Evolutionary conservation across 345 rosid species (phyloP), one percentile per base, ranked within the genome.

Genomic region (Mallotus nudiflorus): DNA sequence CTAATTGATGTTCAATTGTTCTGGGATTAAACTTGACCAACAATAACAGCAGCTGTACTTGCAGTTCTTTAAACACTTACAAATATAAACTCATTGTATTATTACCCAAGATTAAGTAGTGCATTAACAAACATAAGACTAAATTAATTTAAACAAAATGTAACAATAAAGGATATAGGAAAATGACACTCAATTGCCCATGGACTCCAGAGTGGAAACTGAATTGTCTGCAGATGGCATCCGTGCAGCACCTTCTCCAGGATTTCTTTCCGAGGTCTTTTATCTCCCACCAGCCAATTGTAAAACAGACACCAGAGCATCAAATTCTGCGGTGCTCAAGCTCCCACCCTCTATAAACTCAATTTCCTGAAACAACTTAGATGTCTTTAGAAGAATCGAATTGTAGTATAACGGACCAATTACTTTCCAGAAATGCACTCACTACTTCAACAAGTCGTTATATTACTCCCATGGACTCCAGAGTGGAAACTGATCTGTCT

Each of bases 381-480:
- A 46, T 39, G 27, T 9, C 3, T 20, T 7, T 1, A n/a, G 4
- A 40, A 68, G 28, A 75, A 59, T 46, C 25, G 6, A 22, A 46
- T 22, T 5, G 16, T 24, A 18, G 25, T 20, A 68, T 45, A 59
- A 65, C 3, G 59, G 5, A n/a, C 29, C 3, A 44, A 78, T 53
- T 15, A 50, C 33, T 6, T 57, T 67, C 18, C 5, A 49, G 28
- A 76, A 62, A 65, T 63, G 61, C 63, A 80, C 81, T 79, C 44
- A n/a, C n/a, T n/a, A n/a, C n/a, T n/a, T n/a, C n/a, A n/a, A n/a
- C 73, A 77, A 90, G 83, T 56, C 98, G 97, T 75, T 91, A 91
- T 51, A 93, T 77, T 69, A 93, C 93, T 54, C 98, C 98, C 96
- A 90, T 90, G 9, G 93, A 75, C 82, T 91, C 85, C 66, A 93